Conservation (phyloP, 208 protist species). For the Herpetomonas muscarum region DNA sequence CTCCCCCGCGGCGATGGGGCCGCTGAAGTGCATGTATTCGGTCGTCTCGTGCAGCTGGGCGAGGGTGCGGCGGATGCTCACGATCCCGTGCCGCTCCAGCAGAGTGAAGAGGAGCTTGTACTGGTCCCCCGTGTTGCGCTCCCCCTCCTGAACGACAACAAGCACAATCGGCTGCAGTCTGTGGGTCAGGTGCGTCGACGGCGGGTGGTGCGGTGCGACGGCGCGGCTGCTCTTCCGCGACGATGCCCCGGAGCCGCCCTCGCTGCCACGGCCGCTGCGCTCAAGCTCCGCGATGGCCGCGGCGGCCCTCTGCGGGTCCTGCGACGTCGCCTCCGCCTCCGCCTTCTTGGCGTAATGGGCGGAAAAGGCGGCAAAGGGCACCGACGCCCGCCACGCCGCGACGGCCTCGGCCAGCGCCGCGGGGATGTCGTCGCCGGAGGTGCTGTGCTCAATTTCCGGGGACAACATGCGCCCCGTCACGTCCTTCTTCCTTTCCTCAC, state of each 20-base stretch:
- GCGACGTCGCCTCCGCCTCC: neutral
- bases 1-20: neutral
- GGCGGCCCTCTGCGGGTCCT: constrained; percentile 8
- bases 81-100: constrained; percentile 67
- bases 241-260: constrained; percentile 2
- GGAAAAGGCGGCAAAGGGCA: constrained; percentile 16
- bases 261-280: constrained; percentile 13
- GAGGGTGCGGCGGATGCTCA: constrained; percentile 82
- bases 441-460: constrained; percentile 27
- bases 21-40: constrained; percentile 28
- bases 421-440: constrained; percentile 34
- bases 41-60: constrained; percentile 56
- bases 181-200: too few relatives aligned
- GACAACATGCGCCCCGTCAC: neutral
- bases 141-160: constrained; percentile 89
- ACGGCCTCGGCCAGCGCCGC: constrained; percentile 40
- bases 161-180: constrained; percentile 78
- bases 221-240: too few relatives aligned
- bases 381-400: constrained; percentile 23
- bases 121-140: constrained; percentile 94
- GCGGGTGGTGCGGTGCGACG: too few relatives aligned
- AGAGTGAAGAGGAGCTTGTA: constrained; percentile 78
- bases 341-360: neutral
- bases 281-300: neutral
- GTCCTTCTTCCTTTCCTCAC: neutral